A percentile compares a stretch with the other conserved stretches of the same genome.
Conservation (phyloP, 306 rosid genomes). For the Sphenostylis stenocarpa region DNA sequence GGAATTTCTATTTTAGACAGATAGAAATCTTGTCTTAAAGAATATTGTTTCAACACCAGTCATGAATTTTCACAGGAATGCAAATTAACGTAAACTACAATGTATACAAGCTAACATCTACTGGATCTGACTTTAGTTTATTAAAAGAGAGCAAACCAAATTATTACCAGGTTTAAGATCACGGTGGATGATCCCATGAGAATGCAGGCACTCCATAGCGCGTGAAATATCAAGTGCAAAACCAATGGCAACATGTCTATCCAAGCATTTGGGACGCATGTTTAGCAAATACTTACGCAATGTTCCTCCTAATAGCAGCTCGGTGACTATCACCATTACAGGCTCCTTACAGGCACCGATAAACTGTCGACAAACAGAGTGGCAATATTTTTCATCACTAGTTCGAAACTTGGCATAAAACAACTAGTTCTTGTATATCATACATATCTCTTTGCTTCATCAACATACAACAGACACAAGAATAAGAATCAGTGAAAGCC, state of each 20-base stretch:
- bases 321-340: constrained; percentile 90
- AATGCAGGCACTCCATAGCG: constrained; percentile 94
- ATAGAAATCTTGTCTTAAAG: neutral
- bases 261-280: constrained; percentile 86
- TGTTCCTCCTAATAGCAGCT: constrained; percentile 86
- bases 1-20: neutral
- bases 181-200: constrained; percentile 96
- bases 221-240: constrained; percentile 90
- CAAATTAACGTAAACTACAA: neutral
- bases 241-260: constrained; percentile 71
- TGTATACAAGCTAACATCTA: constrained; percentile 6
- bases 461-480: constrained; percentile 3
- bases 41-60: neutral
- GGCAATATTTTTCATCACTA: constrained; percentile 28
- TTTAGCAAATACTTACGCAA: constrained; percentile 78
- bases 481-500: constrained; percentile 23
- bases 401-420: constrained; percentile 31
- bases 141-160: constrained; percentile 26
- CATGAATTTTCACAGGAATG: neutral
- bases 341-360: constrained; percentile 97
- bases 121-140: neutral
- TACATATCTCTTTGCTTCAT: constrained; percentile 21
- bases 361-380: constrained; percentile 61
- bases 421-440: constrained; percentile 13
- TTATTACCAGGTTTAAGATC: constrained; percentile 90